These are phyloP conservation scores for Phyllosticta citriasiana DNA, from an alignment of 2,329 filamentous ascomycete species.

Conservation along the genomic window DNA sequence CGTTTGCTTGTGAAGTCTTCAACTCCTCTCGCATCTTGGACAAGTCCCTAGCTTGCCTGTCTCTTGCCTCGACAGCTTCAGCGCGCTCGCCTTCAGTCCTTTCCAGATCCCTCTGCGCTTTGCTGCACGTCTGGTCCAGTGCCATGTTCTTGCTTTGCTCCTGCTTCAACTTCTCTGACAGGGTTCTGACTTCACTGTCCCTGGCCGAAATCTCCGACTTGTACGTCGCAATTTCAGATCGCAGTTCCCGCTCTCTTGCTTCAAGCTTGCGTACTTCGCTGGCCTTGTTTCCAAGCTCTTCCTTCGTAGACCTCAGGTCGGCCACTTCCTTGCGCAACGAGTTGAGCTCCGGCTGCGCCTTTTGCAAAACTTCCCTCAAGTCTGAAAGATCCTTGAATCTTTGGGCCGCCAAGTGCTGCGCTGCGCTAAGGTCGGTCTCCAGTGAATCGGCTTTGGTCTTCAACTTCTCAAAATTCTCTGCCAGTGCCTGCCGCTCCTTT, in stretches of 20 bases:
- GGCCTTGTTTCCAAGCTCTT: conserved; percentile 57
- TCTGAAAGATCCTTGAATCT: conserved; percentile 83
- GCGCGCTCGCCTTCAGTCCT: conserved; percentile 69
- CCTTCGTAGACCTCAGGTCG: conserved; percentile 62
- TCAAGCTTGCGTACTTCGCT: conserved; percentile 67
- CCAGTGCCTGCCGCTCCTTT: conserved; percentile 46
- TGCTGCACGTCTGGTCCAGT: conserved; percentile 68
- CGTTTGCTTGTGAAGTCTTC: conserved; percentile 40
- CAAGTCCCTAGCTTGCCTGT: conserved; percentile 63
- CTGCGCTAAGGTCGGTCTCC: conserved; percentile 74
- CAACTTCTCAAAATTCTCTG: conserved; percentile 58
- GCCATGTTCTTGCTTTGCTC: conserved; percentile 62
- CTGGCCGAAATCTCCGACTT: conserved; percentile 63
- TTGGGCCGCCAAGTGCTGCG: conserved; percentile 75
- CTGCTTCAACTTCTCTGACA: conserved; percentile 68
- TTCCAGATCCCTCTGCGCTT: conserved; percentile 66
- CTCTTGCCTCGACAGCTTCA: conserved; percentile 61
- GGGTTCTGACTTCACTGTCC: conserved; percentile 63
- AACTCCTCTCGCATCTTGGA: conserved; percentile 64
- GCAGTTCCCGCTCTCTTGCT: conserved; percentile 70
- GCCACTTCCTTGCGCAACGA: conserved; percentile 67
- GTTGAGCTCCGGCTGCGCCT: conserved; percentile 77
- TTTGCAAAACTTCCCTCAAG: conserved; percentile 67
- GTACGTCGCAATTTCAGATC: conserved; percentile 58
- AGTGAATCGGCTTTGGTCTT: conserved; percentile 59